Conservation (phyloP, 108 stramenopile species). For the Pseudonitzschia multiseries region DNA sequence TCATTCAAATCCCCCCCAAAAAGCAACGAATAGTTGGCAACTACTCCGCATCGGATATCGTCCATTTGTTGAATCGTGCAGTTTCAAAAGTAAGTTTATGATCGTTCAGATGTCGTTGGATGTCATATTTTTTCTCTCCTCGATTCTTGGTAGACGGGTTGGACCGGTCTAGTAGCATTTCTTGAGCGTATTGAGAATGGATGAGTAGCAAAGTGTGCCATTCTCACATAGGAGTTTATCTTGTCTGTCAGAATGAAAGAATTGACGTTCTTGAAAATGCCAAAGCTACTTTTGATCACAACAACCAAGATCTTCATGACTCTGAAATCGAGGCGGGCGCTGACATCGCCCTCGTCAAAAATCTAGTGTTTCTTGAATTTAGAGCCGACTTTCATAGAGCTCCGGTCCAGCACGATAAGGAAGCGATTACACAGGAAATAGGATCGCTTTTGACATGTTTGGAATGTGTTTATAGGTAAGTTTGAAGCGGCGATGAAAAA, state of each 20-base stretch:
- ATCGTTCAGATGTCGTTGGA: neutral
- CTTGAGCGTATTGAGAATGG: neutral
- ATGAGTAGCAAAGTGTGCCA: neutral
- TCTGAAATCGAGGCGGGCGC: conserved; percentile 49
- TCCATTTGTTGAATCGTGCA: conserved; percentile 9
- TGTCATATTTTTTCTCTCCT: neutral
- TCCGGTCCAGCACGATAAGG: conserved; percentile 17
- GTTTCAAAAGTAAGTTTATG: conserved; percentile 2
- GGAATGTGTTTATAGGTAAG: conserved; percentile 45
- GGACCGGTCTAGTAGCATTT: too few species aligned
- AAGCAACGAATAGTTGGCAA: conserved; percentile 17
- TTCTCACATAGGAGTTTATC: conserved; percentile 25
- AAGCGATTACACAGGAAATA: conserved; percentile 39
- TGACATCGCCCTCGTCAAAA: conserved; percentile 51
- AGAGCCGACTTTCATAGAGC: conserved; percentile 24
- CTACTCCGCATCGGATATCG: conserved; percentile 19
- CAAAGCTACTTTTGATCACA: conserved; percentile 43
- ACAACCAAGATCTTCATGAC: conserved; percentile 44
- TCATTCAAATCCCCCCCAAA: conserved; percentile 31
- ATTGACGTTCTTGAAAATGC: conserved; percentile 41
- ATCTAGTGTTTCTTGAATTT: conserved; percentile 48
- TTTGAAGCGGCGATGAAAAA: neutral
- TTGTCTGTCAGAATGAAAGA: conserved; percentile 36
- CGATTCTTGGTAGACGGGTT: too few species aligned
- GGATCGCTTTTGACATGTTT: conserved; percentile 36